Conservation (phyloP, 1,284 basidiomycete genomes). For the Spongispora temasekensis region DNA sequence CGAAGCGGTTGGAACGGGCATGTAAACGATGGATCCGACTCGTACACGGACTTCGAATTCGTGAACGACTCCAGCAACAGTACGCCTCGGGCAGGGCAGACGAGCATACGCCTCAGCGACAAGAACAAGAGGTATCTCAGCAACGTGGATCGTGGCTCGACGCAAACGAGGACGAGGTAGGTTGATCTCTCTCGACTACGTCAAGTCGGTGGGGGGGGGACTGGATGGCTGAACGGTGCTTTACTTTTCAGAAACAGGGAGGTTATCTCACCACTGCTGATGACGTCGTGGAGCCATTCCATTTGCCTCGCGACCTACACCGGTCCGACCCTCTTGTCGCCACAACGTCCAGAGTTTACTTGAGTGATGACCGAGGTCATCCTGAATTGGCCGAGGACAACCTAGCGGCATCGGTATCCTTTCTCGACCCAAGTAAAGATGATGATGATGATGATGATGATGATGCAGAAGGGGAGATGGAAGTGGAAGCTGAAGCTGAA, state of each 20-base stretch:
- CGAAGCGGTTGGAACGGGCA: constrained; percentile 78
- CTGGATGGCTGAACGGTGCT: neutral
- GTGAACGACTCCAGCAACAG: constrained; percentile 79
- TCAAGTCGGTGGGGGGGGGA: neutral
- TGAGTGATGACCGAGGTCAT: constrained; percentile 3
- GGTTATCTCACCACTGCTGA: constrained; percentile 73
- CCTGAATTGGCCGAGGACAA: neutral
- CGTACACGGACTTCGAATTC: constrained; percentile 85
- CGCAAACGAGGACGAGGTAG: constrained; percentile 25
- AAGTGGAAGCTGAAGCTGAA: constrained; percentile 39
- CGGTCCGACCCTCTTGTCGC: constrained; percentile 22
- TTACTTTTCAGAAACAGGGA: constrained; percentile 40
- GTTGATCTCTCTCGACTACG: constrained; percentile 4
- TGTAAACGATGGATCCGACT: constrained; percentile 90
- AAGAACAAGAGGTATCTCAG: constrained; percentile 8
- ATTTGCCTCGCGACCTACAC: constrained; percentile 62
- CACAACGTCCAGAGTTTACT: constrained; percentile 9
- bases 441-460: no score
- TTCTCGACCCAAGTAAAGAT: constrained; percentile 25
- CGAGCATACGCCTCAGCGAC: constrained; percentile 2
- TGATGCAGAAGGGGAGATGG: constrained; percentile 5
- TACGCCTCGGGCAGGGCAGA: constrained; percentile 55
- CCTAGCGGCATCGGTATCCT: constrained; percentile 1
- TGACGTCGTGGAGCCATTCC: constrained; percentile 69
- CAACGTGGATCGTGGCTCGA: constrained; percentile 22